Base-by-base conservation (phyloP, 2,329 filamentous ascomycete genomes). In the Colletotrichum magnum region DNA sequence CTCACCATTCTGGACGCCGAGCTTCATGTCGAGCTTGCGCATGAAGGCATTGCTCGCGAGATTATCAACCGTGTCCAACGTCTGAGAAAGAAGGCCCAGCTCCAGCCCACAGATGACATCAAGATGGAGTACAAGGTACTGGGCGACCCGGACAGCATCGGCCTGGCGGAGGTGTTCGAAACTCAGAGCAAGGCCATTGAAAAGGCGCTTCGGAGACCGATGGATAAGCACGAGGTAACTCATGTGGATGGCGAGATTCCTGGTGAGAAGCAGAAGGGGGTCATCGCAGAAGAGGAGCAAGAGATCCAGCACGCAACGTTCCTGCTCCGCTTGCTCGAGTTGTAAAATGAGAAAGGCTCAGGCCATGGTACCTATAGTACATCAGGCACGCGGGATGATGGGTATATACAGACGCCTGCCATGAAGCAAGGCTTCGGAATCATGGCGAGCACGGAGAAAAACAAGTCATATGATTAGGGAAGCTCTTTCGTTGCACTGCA, bases 41-140 rank as follows among this genome's bases (percentile, higher is more conserved):
- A 95, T 73, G 95, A 98, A 80, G 96, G 95, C 63, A 82, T 99
- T 62, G 95, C 93, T 1, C 89, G 96, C 75, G 96, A 98, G 81
- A 92, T 99, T 73, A 93, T 99, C 84, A 93, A 97, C 80, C 91
- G 95, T 48, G 93, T 99, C 24, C 96, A 99, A 83, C 89, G 93
- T 73, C 86, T 98, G 71, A 91, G 96, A 73, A 99, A 99, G 89
- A 96, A 96, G 85, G 95, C 95, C 7, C 94, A 94, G 0, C 86
- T 99, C 60, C 90, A 95, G 72, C 90, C 94, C 1, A 98, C 95
- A 0, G 96, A 99, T 77, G 96, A 98, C 77, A 91, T 99, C 71
- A 93, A 92, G 83, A 97, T 99, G 93, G 93, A 97, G 80, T 98
- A 97, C 83, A 87, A 87, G 67, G 90, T 98, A 5, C 82, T 97